These are phyloP conservation scores for Sicyos edulis DNA, from an alignment of 306 rosid species.

Conservation along the genomic window DNA sequence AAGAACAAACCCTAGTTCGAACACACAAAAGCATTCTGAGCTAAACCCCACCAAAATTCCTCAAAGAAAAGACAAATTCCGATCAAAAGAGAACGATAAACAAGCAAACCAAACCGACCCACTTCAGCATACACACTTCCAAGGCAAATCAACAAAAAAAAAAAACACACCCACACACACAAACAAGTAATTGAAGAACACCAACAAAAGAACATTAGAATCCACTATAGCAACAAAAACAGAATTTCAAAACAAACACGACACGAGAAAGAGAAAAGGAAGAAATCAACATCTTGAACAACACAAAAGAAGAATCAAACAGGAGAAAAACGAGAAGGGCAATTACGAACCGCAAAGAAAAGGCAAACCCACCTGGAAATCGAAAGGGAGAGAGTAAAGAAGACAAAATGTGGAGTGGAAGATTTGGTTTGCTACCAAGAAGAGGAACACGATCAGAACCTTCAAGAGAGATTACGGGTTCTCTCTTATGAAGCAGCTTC, in stretches of 20 bases:
- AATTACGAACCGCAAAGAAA: background rate
- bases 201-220: background rate
- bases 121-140: background rate
- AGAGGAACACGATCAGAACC: conserved; percentile 30
- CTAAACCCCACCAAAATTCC: background rate
- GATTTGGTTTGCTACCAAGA: conserved; percentile 22
- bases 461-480: conserved; percentile 10
- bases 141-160: background rate
- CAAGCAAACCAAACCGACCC: conserved; percentile 3
- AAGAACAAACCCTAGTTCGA: conserved; percentile 10
- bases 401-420: background rate
- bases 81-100: background rate
- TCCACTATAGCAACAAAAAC: background rate
- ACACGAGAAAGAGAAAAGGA: background rate
- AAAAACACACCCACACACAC: background rate
- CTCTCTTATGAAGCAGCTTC: background rate
- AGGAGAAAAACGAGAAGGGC: background rate
- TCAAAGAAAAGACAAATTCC: background rate
- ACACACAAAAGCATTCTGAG: background rate
- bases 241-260: background rate
- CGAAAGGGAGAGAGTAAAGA: conserved; percentile 6
- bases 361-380: conserved; percentile 27
- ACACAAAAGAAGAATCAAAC: conserved; percentile 4
- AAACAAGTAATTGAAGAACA: background rate
- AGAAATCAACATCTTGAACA: background rate